Conservation (phyloP, 192 early-diverging fungal genomes). For the Coemansia sp. region DNA sequence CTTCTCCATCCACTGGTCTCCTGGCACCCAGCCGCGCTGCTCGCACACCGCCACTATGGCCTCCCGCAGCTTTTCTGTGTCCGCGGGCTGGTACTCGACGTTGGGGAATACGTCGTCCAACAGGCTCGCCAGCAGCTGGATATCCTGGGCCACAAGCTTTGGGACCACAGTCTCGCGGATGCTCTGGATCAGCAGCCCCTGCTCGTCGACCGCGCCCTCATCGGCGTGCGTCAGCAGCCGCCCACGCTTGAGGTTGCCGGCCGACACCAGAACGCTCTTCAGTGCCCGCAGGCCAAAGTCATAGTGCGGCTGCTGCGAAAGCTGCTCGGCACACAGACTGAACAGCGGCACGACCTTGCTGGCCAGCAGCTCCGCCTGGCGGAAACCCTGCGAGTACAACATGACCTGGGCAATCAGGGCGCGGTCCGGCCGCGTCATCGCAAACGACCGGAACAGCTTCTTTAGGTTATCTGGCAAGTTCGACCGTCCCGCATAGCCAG, state of each 20-base stretch:
- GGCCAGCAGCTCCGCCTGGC: slow-evolving; percentile 86
- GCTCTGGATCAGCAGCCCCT: slow-evolving; percentile 92
- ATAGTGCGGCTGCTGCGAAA: slow-evolving; percentile 95
- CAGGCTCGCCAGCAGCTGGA: slow-evolving; percentile 75
- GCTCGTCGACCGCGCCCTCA: slow-evolving; percentile 58
- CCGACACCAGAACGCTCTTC: slow-evolving; percentile 97
- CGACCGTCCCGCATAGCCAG: slow-evolving; percentile 96
- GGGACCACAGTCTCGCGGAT: slow-evolving; percentile 96
- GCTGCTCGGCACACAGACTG: slow-evolving; percentile 89
- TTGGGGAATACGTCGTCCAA: slow-evolving; percentile 94
- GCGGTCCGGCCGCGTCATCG: slow-evolving; percentile 98
- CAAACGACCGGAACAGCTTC: slow-evolving; percentile 97
- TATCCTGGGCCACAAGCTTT: slow-evolving; percentile 97
- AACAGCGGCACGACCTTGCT: slow-evolving; percentile 97
- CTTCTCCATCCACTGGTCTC: slow-evolving; percentile 90
- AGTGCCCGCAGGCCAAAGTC: slow-evolving; percentile 98
- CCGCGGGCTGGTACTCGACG: slow-evolving; percentile 73
- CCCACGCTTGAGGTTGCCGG: slow-evolving; percentile 97
- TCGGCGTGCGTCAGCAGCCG: slow-evolving; percentile 55
- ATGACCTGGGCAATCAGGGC: slow-evolving; percentile 99
- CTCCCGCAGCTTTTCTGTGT: slow-evolving; percentile 64
- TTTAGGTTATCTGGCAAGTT: slow-evolving; percentile 98
- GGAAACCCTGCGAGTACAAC: slow-evolving; percentile 99
- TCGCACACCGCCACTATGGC: slow-evolving; percentile 73
- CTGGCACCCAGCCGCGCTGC: slow-evolving; percentile 66